A percentile compares a stretch with the other conserved stretches of the same genome.
Conservation (phyloP, 345 rosid species). For the Eucalyptus marginata region DNA sequence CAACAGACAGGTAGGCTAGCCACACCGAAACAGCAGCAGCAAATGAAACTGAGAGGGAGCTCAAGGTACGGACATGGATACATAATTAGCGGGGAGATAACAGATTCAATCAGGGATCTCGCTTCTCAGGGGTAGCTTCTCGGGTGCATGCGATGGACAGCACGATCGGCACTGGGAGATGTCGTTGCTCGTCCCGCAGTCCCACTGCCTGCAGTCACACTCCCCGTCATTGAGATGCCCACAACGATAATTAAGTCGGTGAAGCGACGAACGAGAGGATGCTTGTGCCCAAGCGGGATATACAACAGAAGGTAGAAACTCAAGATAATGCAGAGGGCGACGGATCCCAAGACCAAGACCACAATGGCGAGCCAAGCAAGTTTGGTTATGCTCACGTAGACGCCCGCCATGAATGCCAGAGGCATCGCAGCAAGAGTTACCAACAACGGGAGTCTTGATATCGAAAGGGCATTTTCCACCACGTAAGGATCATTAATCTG, state of each 20-base stretch:
- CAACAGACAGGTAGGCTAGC: not conserved
- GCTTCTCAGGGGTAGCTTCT: too few relatives aligned
- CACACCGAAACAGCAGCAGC: too few relatives aligned
- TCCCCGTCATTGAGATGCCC: not conserved
- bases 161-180: too few relatives aligned
- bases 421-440: not conserved
- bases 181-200: too few relatives aligned
- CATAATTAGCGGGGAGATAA: too few relatives aligned
- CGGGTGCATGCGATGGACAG: too few relatives aligned
- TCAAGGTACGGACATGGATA: too few relatives aligned
- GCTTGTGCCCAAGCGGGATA: not conserved
- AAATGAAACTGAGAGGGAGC: rapidly evolving
- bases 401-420: not conserved
- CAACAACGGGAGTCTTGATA: rapidly evolving
- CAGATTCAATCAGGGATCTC: too few relatives aligned
- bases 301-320: not conserved
- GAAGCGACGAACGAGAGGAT: not conserved
- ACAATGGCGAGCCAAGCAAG: not conserved
- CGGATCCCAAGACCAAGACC: not conserved
- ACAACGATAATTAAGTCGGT: not conserved
- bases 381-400: rapidly evolving
- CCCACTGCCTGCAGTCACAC: rapidly evolving
- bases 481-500: rapidly evolving
- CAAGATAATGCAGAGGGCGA: not conserved
- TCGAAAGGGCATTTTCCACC: rapidly evolving